A percentile compares a stretch with the other conserved stretches of the same genome.
phyloP scores from a whole-genome alignment of 352 stramenopile species.

The Poterioochromonas sp. region DNA sequence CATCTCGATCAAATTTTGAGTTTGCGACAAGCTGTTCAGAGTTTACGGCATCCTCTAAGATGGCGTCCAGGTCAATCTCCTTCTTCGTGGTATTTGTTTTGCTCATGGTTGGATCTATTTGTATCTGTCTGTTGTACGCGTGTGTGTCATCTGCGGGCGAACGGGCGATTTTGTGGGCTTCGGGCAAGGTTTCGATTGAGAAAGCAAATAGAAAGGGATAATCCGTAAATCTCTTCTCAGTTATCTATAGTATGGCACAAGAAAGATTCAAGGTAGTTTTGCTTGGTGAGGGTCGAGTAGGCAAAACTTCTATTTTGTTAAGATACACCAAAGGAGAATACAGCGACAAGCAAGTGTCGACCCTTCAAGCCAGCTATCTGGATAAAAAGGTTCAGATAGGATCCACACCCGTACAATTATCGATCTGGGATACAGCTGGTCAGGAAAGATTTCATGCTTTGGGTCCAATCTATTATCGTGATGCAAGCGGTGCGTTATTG shows the following conservation, averaged over 20 bases:
- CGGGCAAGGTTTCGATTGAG: no score
- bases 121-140: no score
- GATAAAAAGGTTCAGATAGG: constrained; percentile 58
- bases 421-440: constrained; percentile 75
- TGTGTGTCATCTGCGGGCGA: no score
- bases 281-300: constrained; percentile 66
- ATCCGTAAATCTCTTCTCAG: no score
- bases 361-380: constrained; percentile 80
- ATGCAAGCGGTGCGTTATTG: constrained; percentile 69
- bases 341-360: constrained; percentile 76
- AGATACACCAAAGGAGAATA: constrained; percentile 85
- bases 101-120: no score
- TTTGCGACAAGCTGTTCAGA: no score
- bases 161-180: no score
- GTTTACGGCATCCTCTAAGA: neutral
- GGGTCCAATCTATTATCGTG: constrained; percentile 57
- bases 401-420: constrained; percentile 48
- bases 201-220: no score
- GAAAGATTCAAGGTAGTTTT: constrained; percentile 42
- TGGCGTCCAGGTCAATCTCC: neutral
- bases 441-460: constrained; percentile 77
- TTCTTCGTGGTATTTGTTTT: no score
- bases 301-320: constrained; percentile 86
- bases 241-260: no score
- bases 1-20: neutral